These are phyloP conservation scores for Hypomyces rosellus DNA, from an alignment of 2,329 filamentous ascomycete species.

Conservation along the genomic window DNA sequence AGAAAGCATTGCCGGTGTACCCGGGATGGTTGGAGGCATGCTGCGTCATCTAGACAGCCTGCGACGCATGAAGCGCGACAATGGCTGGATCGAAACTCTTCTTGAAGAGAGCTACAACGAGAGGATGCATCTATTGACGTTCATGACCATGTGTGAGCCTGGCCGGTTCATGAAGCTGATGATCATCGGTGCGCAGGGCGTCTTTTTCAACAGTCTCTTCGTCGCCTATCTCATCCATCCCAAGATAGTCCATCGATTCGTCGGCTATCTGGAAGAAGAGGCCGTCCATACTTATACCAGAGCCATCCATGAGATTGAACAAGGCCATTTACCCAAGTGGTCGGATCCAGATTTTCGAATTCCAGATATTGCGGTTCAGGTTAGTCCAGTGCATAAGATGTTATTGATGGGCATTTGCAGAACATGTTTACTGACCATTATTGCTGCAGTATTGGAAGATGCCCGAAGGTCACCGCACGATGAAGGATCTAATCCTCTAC, in stretches of 20 bases:
- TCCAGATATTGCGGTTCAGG: conserved; percentile 76
- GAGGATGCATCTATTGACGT: conserved; percentile 86
- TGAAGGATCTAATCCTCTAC: conserved; percentile 83
- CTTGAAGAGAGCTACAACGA: conserved; percentile 90
- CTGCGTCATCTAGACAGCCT: conserved; percentile 81
- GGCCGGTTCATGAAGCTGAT: conserved; percentile 87
- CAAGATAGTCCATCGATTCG: conserved; percentile 86
- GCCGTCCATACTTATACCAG: conserved; percentile 93
- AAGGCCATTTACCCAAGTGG: conserved; percentile 80
- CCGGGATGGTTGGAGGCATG: conserved; percentile 96
- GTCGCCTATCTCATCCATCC: conserved; percentile 81
- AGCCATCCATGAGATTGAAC: conserved; percentile 79
- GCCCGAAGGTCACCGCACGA: conserved; percentile 73
- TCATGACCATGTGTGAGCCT: conserved; percentile 73
- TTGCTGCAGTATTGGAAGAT: conserved; percentile 74
- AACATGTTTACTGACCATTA: not conserved
- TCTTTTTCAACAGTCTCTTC: conserved; percentile 96
- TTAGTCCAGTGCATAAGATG: conserved; percentile 15
- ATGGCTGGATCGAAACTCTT: conserved; percentile 93
- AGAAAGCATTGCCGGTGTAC: conserved; percentile 89
- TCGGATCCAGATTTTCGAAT: conserved; percentile 60
- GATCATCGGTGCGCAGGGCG: conserved; percentile 86
- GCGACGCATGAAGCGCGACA: conserved; percentile 80
- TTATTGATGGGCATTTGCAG: too few species aligned
- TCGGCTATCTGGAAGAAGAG: conserved; percentile 95